phyloP scores from a whole-genome alignment of 176 grass and related monocot species.

The Melocanna baccifera region DNA sequence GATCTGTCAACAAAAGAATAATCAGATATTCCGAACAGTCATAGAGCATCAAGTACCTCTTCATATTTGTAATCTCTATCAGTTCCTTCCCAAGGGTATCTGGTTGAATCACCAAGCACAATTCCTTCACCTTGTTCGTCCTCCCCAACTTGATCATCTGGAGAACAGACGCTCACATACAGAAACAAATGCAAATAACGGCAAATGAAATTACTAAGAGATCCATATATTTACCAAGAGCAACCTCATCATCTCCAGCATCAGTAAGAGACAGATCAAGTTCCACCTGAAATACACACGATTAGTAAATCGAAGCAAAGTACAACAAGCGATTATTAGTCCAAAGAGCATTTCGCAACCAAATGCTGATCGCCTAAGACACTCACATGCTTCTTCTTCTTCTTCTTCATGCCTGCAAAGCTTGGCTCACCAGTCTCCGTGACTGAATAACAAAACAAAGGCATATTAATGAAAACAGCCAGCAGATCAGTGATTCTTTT shows the following conservation, averaged over 20 bases:
- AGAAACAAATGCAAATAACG: not conserved
- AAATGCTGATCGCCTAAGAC: not conserved
- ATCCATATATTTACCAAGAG: slow-evolving; percentile 34
- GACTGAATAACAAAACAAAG: slow-evolving; percentile 41
- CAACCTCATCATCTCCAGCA: slow-evolving; percentile 33
- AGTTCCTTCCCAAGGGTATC: slow-evolving; percentile 86
- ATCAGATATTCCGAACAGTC: not conserved
- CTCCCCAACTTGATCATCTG: slow-evolving; percentile 79
- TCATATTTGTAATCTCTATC: slow-evolving; percentile 96
- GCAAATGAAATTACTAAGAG: not conserved
- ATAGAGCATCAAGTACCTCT: slow-evolving; percentile 50
- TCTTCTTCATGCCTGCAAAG: slow-evolving; percentile 88
- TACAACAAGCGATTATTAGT: not conserved
- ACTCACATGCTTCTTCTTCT: slow-evolving; percentile 95
- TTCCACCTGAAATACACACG: slow-evolving; percentile 49
- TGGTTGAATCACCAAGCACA: slow-evolving; percentile 38
- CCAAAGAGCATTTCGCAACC: slow-evolving; percentile 7
- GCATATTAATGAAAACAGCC: not conserved
- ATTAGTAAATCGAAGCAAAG: not conserved
- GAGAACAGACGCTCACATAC: not conserved
- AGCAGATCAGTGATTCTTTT: not conserved
- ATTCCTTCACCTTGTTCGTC: slow-evolving; percentile 87
- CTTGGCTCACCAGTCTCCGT: slow-evolving; percentile 51
- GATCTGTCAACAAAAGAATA: not conserved
- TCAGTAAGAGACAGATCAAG: slow-evolving; percentile 51